These are phyloP conservation scores for Pythium biforme DNA, from an alignment of 352 stramenopile genomes.

Conservation along the genomic window DNA sequence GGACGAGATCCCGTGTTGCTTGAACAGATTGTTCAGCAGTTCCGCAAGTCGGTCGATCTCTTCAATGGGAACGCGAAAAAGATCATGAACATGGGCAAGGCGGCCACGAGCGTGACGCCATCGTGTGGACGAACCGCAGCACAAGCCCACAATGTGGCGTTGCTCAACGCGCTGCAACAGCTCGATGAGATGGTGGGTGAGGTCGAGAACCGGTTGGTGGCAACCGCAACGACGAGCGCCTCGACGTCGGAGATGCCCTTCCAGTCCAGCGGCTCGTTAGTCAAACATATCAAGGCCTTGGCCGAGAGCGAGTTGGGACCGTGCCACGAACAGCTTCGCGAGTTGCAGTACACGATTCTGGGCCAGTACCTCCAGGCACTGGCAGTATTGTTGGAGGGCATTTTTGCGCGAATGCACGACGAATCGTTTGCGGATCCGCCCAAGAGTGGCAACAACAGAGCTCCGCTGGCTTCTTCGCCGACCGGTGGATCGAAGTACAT, in stretches of 20 bases:
- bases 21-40: slow-evolving; percentile 53
- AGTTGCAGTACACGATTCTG: slow-evolving; percentile 60
- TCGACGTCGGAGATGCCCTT: slow-evolving; percentile 4
- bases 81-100: slow-evolving; percentile 71
- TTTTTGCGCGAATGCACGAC: slow-evolving; percentile 83
- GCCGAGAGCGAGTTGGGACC: slow-evolving; percentile 39
- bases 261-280: slow-evolving; percentile 18
- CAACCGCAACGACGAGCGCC: slow-evolving; percentile 13
- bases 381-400: slow-evolving; percentile 47
- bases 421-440: slow-evolving; percentile 68
- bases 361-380: slow-evolving; percentile 73
- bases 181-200: slow-evolving; percentile 66
- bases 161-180: slow-evolving; percentile 68
- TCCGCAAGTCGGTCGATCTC: slow-evolving; percentile 58
- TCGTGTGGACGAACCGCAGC: slow-evolving; percentile 55
- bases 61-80: slow-evolving; percentile 72
- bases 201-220: slow-evolving; percentile 39
- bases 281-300: slow-evolving; percentile 43
- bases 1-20: slow-evolving; percentile 59
- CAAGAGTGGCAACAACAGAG: slow-evolving; percentile 16
- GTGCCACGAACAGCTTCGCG: slow-evolving; percentile 48
- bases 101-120: slow-evolving; percentile 42
- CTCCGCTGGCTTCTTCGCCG: slow-evolving; percentile 3
- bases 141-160: slow-evolving; percentile 77
- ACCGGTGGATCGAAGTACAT: slow-evolving; percentile 73